phyloP scores from a whole-genome alignment of 208 protist genomes.

The Leptomonas seymouri region DNA sequence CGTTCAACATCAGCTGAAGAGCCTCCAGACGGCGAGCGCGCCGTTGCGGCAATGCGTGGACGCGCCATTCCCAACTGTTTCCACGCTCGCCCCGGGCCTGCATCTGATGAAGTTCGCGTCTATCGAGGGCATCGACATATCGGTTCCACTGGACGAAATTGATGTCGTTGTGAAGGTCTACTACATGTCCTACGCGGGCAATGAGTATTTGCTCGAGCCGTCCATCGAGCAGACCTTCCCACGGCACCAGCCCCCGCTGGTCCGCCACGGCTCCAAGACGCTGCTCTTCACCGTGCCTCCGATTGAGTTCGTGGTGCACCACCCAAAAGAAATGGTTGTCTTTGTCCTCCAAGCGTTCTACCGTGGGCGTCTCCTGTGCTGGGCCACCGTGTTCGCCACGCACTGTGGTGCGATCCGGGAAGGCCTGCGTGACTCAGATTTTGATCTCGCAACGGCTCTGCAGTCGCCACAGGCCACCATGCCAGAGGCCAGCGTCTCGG shows the following conservation, averaged over 20 bases:
- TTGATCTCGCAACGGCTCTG: conserved; percentile 56
- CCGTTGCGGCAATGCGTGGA: conserved; percentile 15
- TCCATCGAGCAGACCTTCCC: conserved; percentile 37
- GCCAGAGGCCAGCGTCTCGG: conserved; percentile 36
- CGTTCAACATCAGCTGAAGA: conserved; percentile 38
- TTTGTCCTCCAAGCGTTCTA: conserved; percentile 54
- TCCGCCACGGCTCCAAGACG: conserved; percentile 30
- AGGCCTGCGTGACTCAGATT: conserved; percentile 40
- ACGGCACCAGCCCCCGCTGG: conserved; percentile 26
- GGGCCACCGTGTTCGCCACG: conserved; percentile 48
- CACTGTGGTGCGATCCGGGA: conserved; percentile 43
- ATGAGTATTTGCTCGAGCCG: conserved; percentile 54
- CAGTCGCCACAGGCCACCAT: conserved; percentile 40
- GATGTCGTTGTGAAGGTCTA: conserved; percentile 55
- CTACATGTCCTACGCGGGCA: conserved; percentile 49
- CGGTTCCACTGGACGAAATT: conserved; percentile 51
- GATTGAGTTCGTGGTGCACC: conserved; percentile 54
- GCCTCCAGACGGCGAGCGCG: conserved; percentile 15
- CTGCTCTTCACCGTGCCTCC: conserved; percentile 43
- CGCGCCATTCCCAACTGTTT: conserved; percentile 41
- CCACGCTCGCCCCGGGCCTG: conserved; percentile 32
- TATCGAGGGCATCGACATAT: conserved; percentile 56
- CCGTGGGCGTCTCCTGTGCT: conserved; percentile 53
- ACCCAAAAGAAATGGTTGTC: conserved; percentile 50
- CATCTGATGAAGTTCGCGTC: conserved; percentile 46